Evolutionary conservation across 306 rosid species (phyloP).

Genomic region (Vigna radiata): DNA sequence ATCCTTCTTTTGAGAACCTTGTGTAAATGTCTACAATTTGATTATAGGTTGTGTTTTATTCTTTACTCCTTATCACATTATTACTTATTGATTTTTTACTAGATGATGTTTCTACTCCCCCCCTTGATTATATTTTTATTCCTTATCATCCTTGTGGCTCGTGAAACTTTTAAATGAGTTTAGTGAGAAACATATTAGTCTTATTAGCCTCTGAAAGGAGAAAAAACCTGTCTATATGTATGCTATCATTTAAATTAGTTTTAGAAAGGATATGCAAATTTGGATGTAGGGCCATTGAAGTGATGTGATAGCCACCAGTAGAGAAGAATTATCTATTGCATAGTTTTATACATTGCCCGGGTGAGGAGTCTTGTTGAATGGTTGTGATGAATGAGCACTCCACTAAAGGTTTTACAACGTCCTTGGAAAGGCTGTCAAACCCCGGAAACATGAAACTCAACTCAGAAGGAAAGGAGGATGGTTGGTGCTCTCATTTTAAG

Average conservation of each 20-base stretch:
- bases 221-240: background rate
- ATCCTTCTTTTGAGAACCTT: slow-evolving; percentile 35
- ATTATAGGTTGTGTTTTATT: background rate
- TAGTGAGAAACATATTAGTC: background rate
- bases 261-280: slow-evolving; percentile 9
- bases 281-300: slow-evolving; percentile 14
- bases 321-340: slow-evolving; percentile 14
- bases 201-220: background rate
- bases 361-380: too few species aligned
- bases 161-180: slow-evolving; percentile 17
- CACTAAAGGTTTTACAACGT: too few species aligned
- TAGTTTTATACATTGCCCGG: too few species aligned
- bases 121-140: background rate
- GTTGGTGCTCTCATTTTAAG: too few species aligned
- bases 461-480: too few species aligned
- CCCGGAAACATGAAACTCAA: too few species aligned
- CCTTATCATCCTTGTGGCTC: background rate
- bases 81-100: background rate
- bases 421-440: too few species aligned
- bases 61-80: background rate
- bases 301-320: background rate
- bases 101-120: background rate
- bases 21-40: slow-evolving; percentile 25
- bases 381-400: too few species aligned
- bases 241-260: slow-evolving; percentile 38